Evolutionary conservation across 768 basidiomycete species (phyloP).

Genomic region (Lyophyllum decastes): DNA sequence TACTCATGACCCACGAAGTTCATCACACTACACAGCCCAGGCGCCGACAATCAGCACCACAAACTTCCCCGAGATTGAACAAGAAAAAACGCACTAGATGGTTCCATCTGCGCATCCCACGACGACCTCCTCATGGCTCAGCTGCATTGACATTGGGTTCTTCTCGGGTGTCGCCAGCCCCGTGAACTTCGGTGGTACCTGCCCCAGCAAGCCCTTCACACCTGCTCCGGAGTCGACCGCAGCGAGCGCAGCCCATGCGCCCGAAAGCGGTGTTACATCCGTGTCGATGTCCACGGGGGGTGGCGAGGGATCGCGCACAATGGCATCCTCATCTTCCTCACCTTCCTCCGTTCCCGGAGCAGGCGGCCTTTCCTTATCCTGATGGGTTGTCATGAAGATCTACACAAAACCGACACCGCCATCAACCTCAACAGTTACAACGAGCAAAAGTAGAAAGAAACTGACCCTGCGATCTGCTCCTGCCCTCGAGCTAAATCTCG

Average conservation of each 20-base stretch:
- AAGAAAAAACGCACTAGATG: constrained; percentile 70
- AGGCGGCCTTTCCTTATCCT: constrained; percentile 45
- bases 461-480: constrained; percentile 83
- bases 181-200: constrained; percentile 66
- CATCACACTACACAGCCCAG: constrained; percentile 28
- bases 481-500: constrained; percentile 79
- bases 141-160: constrained; percentile 93
- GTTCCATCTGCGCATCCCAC: constrained; percentile 91
- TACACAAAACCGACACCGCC: constrained; percentile 23
- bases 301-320: constrained; percentile 19
- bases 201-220: constrained; percentile 61
- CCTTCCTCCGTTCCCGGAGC: constrained; percentile 19
- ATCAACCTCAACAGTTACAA: constrained; percentile 27
- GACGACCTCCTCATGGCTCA: constrained; percentile 89
- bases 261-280: constrained; percentile 65
- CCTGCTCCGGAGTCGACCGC: constrained; percentile 32
- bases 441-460: constrained; percentile 10
- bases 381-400: constrained; percentile 86
- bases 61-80: constrained; percentile 55
- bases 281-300: constrained; percentile 62
- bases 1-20: constrained; percentile 40
- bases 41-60: neutral
- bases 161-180: constrained; percentile 87
- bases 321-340: constrained; percentile 23
- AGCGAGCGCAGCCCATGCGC: constrained; percentile 79